Base-by-base conservation (phyloP, 495 filamentous ascomycete species). In the Stereocaulon alpinum region DNA sequence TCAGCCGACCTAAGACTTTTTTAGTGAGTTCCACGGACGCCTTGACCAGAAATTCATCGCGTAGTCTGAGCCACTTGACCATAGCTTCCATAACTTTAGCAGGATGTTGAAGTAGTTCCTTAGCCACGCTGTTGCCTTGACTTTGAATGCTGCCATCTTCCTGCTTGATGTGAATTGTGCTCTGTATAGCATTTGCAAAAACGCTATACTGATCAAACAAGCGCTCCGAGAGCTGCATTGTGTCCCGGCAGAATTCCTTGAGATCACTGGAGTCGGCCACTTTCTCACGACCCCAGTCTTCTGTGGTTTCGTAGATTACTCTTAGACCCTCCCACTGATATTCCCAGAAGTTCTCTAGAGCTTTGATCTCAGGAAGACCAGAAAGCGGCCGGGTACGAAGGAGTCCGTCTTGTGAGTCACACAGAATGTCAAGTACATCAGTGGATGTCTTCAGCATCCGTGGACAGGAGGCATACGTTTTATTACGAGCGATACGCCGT, bases 181-280 rank as follows among this genome's bases (percentile, higher is more conserved):
- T 59, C 34, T 79, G 73, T 18, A 91, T 71, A 44, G 86, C 86
- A 55, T 82, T 83, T 0, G 86, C 79, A 66, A 95, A 80, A 42
- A 95, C 79, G 54, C 79, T 82, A 73, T 90, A 91, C 63, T 94
- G 83, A 55, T 86, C 83, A 64, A 97, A 88, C 4, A 95, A 76
- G 22, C 80, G 79, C 66, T 96, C 87, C 3, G 91, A 91, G 64
- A 95, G 87, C 62, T 96, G 87, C 77, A 97, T 97, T 30, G 86
- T 85, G 65, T 96, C 89, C 62, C 93, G 82, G 66, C 88, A 93
- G 63, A 97, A 96, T 52, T 97, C 87, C 67, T 86, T 82, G 88
- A 98, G 87, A 27, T 78, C 73, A 17, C 77, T 71, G 70, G 88
- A 89, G 30, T 91, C 84, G 58, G 82, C 77, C 9, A 64, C 61